These are phyloP conservation scores for Scytalidium sp. DNA, from an alignment of 2,329 filamentous ascomycete species.

Conservation along the genomic window DNA sequence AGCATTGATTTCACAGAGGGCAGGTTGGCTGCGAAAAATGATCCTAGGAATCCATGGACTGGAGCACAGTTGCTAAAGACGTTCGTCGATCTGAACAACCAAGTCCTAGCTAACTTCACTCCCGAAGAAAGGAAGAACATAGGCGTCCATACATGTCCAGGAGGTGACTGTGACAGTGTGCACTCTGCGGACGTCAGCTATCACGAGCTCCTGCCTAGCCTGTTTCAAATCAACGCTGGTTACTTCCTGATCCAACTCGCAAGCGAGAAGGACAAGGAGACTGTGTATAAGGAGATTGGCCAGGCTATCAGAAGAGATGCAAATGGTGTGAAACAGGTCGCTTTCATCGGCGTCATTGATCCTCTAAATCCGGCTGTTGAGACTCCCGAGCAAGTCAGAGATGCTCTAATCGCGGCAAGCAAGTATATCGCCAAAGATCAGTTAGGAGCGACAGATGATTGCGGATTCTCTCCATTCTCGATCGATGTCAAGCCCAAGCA, in stretches of 20 bases:
- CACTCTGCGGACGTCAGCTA: conserved; percentile 30
- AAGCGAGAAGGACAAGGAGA: conserved; percentile 25
- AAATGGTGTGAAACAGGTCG: conserved; percentile 28
- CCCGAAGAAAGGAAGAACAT: conserved; percentile 26
- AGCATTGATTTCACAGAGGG: conserved; percentile 32
- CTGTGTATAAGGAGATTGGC: conserved; percentile 27
- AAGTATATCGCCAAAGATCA: conserved; percentile 26
- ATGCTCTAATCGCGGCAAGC: conserved; percentile 23
- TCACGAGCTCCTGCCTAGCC: conserved; percentile 24
- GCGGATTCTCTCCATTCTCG: conserved; percentile 28
- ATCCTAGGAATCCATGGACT: conserved; percentile 30
- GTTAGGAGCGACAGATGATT: conserved; percentile 29
- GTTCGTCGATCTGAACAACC: conserved; percentile 29
- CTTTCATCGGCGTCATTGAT: conserved; percentile 29
- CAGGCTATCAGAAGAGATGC: conserved; percentile 25
- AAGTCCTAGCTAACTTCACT: conserved; percentile 24
- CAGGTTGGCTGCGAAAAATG: conserved; percentile 27
- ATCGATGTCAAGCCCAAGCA: conserved; percentile 28
- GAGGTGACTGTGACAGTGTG: conserved; percentile 31
- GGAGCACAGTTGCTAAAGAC: conserved; percentile 25
- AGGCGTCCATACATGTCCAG: conserved; percentile 31
- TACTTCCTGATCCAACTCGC: conserved; percentile 31
- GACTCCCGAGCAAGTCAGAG: conserved; percentile 25
- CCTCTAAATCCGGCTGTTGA: conserved; percentile 27
- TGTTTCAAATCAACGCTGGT: conserved; percentile 32